A percentile compares a stretch with the other conserved stretches of the same genome.
These are phyloP conservation scores for Daldinia sp. DNA, from an alignment of 2,329 filamentous ascomycete species.

Conservation along the genomic window DNA sequence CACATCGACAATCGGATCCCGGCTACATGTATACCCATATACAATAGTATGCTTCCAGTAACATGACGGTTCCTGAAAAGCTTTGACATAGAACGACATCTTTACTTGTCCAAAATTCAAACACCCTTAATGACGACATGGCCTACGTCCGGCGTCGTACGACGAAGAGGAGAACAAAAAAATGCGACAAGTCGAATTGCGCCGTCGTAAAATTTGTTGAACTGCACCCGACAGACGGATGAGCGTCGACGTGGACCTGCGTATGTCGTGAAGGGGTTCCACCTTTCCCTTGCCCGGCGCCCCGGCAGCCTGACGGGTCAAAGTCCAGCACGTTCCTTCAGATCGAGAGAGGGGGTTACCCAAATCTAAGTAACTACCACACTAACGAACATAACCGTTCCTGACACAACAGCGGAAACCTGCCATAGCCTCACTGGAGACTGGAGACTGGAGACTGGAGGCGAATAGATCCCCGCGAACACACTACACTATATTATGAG, in stretches of 20 bases:
- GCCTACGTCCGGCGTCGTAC: slow-evolving; percentile 1
- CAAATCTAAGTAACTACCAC: neutral
- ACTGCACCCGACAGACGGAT: neutral
- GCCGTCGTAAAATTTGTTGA: neutral
- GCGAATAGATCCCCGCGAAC: neutral
- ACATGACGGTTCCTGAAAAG: slow-evolving; percentile 8
- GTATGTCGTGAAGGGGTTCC: slow-evolving; percentile 12
- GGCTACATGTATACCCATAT: no score
- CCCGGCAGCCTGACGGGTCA: neutral
- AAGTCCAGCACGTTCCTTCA: neutral
- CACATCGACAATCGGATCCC: no score
- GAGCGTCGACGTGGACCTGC: slow-evolving; percentile 12
- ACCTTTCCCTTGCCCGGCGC: neutral
- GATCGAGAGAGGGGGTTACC: slow-evolving; percentile 9
- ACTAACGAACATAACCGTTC: neutral
- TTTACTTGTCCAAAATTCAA: neutral
- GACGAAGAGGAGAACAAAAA: neutral
- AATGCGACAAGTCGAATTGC: neutral
- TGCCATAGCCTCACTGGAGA: slow-evolving; percentile 9
- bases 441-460: no score
- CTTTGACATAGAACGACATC: neutral
- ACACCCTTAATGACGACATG: neutral
- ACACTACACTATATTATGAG: neutral
- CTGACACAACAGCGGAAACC: neutral
- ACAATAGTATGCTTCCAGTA: no score